A percentile compares a stretch with the other conserved stretches of the same genome.
phyloP scores from a whole-genome alignment of 2,329 filamentous ascomycete species.

The Colletotrichum tanaceti region DNA sequence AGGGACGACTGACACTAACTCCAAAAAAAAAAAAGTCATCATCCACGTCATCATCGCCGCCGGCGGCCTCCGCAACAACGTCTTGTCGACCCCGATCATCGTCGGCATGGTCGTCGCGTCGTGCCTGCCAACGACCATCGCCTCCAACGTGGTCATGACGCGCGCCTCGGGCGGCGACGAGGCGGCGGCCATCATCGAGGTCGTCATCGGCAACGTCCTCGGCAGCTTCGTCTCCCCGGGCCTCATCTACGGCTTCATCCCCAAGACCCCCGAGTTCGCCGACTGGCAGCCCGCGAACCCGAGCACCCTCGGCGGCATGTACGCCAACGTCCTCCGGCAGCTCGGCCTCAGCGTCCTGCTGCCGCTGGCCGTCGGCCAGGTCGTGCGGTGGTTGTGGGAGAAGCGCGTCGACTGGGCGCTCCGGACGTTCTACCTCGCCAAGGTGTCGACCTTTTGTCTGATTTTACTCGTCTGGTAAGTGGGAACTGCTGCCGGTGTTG shows the following conservation, averaged over 20 bases:
- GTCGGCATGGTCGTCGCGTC: slow-evolving; percentile 75
- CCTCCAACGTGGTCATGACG: slow-evolving; percentile 81
- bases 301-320: slow-evolving; percentile 69
- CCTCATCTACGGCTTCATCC: slow-evolving; percentile 71
- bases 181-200: slow-evolving; percentile 73
- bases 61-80: slow-evolving; percentile 60
- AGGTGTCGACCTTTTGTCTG: slow-evolving; percentile 61
- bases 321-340: slow-evolving; percentile 74
- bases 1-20: background rate
- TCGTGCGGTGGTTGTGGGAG: slow-evolving; percentile 62
- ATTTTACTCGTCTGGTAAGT: slow-evolving; percentile 62
- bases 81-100: slow-evolving; percentile 73
- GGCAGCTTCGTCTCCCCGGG: slow-evolving; percentile 76
- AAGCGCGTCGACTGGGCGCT: slow-evolving; percentile 65
- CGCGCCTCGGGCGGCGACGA: slow-evolving; percentile 75
- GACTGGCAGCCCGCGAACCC: slow-evolving; percentile 65
- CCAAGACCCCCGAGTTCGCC: slow-evolving; percentile 63
- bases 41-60: slow-evolving; percentile 61
- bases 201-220: slow-evolving; percentile 75
- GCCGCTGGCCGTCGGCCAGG: slow-evolving; percentile 72
- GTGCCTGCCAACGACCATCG: slow-evolving; percentile 78
- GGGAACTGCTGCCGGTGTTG: background rate
- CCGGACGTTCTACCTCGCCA: slow-evolving; percentile 64
- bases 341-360: slow-evolving; percentile 74
- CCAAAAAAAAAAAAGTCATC: slow-evolving; percentile 49